Evolutionary conservation across 1,139 yeast species (phyloP).

Genomic region (Candida frijolesensis): DNA sequence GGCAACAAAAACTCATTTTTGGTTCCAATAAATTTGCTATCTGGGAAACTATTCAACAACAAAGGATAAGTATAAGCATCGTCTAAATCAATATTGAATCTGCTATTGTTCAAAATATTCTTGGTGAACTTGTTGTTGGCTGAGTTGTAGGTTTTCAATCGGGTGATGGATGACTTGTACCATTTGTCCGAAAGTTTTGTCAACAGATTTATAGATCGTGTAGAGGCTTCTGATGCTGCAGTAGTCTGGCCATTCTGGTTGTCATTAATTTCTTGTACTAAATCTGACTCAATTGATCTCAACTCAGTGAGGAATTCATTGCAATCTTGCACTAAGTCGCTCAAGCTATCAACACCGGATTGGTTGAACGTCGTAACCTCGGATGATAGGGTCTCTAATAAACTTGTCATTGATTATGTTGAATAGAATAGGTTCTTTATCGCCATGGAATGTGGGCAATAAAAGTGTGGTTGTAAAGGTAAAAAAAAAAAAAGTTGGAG

Average conservation of each 20-base stretch:
- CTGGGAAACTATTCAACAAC: slow-evolving; percentile 35
- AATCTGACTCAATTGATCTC: slow-evolving; percentile 28
- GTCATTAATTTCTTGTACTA: slow-evolving; percentile 20
- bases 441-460: background rate
- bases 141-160: slow-evolving; percentile 41
- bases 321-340: slow-evolving; percentile 26
- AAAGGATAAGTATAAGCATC: slow-evolving; percentile 49
- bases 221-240: background rate
- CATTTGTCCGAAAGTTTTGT: slow-evolving; percentile 25
- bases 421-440: background rate
- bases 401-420: slow-evolving; percentile 17
- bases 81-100: slow-evolving; percentile 38
- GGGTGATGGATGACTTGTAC: slow-evolving; percentile 39
- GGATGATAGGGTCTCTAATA: slow-evolving; percentile 29
- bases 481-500: background rate
- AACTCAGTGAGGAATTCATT: slow-evolving; percentile 28
- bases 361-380: slow-evolving; percentile 29
- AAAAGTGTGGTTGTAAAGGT: background rate
- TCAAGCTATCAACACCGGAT: slow-evolving; percentile 27
- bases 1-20: background rate
- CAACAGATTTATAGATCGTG: background rate
- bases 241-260: slow-evolving; percentile 12
- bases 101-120: slow-evolving; percentile 33
- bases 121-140: slow-evolving; percentile 40
- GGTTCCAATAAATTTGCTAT: slow-evolving; percentile 12